These are phyloP conservation scores for Schizosaccharomyces pombe DNA, from an alignment of 805 yeast species.

Conservation along the genomic window DNA sequence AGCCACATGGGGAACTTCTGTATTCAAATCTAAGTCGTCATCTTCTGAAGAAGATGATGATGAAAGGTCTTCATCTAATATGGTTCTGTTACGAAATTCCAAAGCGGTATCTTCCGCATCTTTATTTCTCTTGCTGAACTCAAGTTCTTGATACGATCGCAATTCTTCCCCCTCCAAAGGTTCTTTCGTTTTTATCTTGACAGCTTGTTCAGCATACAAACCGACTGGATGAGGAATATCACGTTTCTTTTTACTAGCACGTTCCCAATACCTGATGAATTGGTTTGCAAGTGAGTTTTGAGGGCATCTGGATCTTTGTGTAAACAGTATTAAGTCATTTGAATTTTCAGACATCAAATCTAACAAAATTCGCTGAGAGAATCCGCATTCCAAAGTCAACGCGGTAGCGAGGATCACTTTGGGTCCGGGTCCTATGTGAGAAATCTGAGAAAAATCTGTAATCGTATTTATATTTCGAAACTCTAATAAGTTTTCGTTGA, in stretches of 20 bases:
- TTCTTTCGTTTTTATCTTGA: constrained; percentile 15
- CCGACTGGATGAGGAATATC: constrained; percentile 2
- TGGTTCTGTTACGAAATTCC: constrained; percentile 18
- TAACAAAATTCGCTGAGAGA: constrained; percentile 24
- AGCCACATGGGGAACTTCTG: not conserved
- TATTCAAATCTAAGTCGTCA: constrained; percentile 12
- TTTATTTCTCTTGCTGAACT: constrained; percentile 10
- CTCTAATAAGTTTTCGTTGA: constrained; percentile 11
- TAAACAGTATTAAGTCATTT: constrained; percentile 4
- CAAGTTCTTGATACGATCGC: constrained; percentile 12
- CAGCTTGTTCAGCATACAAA: constrained; percentile 1
- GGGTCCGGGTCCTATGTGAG: constrained; percentile 17
- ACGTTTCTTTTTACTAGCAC: not conserved
- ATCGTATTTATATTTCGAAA: constrained; percentile 23
- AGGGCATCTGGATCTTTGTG: constrained; percentile 2
- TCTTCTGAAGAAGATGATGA: constrained; percentile 13
- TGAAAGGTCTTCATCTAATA: constrained; percentile 16
- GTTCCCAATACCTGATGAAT: constrained; percentile 1
- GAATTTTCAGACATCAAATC: not conserved
- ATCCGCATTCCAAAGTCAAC: constrained; percentile 37
- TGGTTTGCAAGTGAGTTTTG: constrained; percentile 3
- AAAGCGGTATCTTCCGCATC: constrained; percentile 15
- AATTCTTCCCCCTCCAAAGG: constrained; percentile 18
- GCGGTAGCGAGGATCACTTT: constrained; percentile 65
- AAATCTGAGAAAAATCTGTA: not conserved